Conservation (phyloP, 495 filamentous ascomycete genomes). For the Hypoxylon fragiforme region DNA sequence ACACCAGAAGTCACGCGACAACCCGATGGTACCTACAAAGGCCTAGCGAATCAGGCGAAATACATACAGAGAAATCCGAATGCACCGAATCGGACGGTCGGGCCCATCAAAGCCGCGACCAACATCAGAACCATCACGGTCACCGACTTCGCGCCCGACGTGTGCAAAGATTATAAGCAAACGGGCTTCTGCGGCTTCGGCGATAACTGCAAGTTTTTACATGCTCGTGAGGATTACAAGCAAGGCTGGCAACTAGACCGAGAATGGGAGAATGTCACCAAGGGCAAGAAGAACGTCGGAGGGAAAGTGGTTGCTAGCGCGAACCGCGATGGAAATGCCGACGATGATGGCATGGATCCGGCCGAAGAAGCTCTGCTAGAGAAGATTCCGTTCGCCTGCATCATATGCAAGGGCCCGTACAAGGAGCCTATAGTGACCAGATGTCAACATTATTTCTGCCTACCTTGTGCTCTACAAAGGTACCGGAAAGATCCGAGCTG, state of each 20-base stretch:
- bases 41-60: constrained; percentile 67
- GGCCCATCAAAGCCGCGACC: constrained; percentile 84
- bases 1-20: constrained; percentile 26
- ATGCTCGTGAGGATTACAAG: constrained; percentile 84
- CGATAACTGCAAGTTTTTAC: constrained; percentile 84
- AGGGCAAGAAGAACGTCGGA: constrained; percentile 68
- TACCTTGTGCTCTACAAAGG: constrained; percentile 79
- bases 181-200: constrained; percentile 85
- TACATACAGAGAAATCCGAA: constrained; percentile 85
- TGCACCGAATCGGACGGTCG: constrained; percentile 69
- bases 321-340: constrained; percentile 46
- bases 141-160: constrained; percentile 89
- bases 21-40: constrained; percentile 74
- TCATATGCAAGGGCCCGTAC: constrained; percentile 85
- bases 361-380: constrained; percentile 78
- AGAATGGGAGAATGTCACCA: constrained; percentile 87
- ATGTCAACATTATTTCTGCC: constrained; percentile 96
- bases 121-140: constrained; percentile 91
- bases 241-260: constrained; percentile 93
- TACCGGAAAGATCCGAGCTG: constrained; percentile 81
- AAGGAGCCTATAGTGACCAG: constrained; percentile 82
- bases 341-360: constrained; percentile 61
- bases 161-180: constrained; percentile 94
- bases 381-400: constrained; percentile 92
- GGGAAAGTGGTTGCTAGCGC: constrained; percentile 68